Conservation (phyloP, 352 stramenopile genomes). For the Pythium sukuiense region DNA sequence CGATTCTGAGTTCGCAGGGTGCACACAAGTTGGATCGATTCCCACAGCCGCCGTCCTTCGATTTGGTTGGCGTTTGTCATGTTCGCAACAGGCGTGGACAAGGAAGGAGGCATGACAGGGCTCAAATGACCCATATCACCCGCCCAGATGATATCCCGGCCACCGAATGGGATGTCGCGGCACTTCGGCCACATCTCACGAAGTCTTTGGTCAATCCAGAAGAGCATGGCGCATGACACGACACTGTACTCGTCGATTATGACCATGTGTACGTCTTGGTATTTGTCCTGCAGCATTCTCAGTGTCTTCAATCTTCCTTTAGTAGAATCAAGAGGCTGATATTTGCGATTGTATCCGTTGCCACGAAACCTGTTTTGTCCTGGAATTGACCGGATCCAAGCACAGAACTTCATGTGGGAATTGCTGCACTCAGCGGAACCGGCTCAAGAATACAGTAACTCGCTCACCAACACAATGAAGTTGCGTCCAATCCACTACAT, state of each 20-base stretch:
- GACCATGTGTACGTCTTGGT: conserved; percentile 11
- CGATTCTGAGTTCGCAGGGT: too few species aligned
- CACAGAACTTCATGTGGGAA: too few species aligned
- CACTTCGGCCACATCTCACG: conserved; percentile 12
- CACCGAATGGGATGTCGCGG: conserved; percentile 12
- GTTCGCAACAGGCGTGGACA: background rate
- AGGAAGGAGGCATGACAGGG: conserved; percentile 1
- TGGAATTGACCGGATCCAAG: too few species aligned
- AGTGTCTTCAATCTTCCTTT: background rate
- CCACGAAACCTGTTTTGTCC: too few species aligned
- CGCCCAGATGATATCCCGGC: conserved; percentile 11
- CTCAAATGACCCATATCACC: conserved; percentile 14
- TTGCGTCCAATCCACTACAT: too few species aligned
- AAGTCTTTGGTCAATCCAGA: conserved; percentile 22
- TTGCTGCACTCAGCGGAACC: too few species aligned
- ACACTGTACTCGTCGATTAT: conserved; percentile 21
- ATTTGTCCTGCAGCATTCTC: conserved; percentile 8
- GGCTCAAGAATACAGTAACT: too few species aligned
- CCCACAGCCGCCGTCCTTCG: too few species aligned
- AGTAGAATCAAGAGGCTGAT: background rate
- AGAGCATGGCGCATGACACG: conserved; percentile 17
- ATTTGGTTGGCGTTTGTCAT: too few species aligned
- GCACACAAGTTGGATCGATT: too few species aligned
- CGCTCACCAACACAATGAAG: too few species aligned
- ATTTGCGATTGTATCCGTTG: conserved; percentile 3